phyloP scores from a whole-genome alignment of 345 rosid species.

The Erucastrum elatum region DNA sequence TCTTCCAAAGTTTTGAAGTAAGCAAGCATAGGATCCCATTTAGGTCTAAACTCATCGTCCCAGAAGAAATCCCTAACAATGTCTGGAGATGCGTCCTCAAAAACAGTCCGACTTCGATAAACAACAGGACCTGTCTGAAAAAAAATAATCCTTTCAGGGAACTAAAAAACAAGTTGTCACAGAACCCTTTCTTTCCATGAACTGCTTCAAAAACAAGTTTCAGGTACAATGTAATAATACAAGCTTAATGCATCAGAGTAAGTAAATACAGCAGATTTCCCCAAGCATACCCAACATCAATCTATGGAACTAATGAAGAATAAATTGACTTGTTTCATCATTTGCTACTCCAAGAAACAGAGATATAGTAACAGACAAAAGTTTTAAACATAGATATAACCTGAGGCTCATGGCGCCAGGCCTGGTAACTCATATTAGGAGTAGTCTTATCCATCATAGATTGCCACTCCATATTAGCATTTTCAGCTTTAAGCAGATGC shows the following conservation, averaged over 20 bases:
- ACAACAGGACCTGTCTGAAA: conserved; percentile 71
- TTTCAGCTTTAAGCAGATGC: conserved; percentile 65
- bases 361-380: too few relatives aligned
- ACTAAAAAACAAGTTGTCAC: neutral
- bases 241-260: neutral
- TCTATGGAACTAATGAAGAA: neutral
- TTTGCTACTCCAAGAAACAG: neutral
- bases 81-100: conserved; percentile 88
- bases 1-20: conserved; percentile 73
- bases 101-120: conserved; percentile 81
- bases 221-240: neutral
- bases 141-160: conserved; percentile 33
- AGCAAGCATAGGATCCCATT: conserved; percentile 95
- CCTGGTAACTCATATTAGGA: conserved; percentile 78
- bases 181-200: neutral
- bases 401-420: conserved; percentile 92
- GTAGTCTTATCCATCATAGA: conserved; percentile 78
- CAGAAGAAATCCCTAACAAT: conserved; percentile 97
- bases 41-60: conserved; percentile 95
- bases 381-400: conserved; percentile 35
- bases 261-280: neutral
- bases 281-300: neutral
- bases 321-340: neutral
- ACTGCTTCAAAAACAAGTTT: neutral
- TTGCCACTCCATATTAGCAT: conserved; percentile 81